These are phyloP conservation scores for Podaxis mareebaensis DNA, from an alignment of 768 basidiomycete species.

Conservation along the genomic window DNA sequence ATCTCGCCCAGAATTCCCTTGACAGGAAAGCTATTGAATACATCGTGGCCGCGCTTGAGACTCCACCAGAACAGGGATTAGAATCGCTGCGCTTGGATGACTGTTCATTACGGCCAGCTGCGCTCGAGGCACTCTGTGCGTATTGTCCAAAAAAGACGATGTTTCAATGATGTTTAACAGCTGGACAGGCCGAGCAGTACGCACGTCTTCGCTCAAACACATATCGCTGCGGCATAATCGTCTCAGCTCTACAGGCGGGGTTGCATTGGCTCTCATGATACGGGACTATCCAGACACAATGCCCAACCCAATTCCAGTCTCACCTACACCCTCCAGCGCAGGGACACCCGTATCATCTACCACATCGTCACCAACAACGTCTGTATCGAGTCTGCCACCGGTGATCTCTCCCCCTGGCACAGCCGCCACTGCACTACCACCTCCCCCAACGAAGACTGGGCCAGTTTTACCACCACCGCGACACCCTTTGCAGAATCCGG, in stretches of 20 bases:
- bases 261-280: conserved; percentile 94
- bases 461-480: conserved; percentile 51
- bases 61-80: conserved; percentile 55
- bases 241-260: conserved; percentile 82
- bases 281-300: conserved; percentile 90
- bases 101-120: conserved; percentile 70
- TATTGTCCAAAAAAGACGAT: conserved; percentile 13
- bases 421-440: conserved; percentile 28
- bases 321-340: conserved; percentile 30
- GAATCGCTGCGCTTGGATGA: conserved; percentile 88
- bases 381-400: conserved; percentile 30
- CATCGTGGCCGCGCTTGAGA: conserved; percentile 67
- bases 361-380: conserved; percentile 39
- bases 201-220: conserved; percentile 81
- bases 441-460: not conserved
- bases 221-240: conserved; percentile 89
- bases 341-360: conserved; percentile 35
- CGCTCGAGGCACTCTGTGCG: conserved; percentile 81
- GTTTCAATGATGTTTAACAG: not conserved
- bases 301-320: conserved; percentile 29
- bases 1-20: conserved; percentile 82
- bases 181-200: conserved; percentile 71
- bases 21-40: conserved; percentile 87
- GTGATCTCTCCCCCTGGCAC: conserved; percentile 30
- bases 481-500: conserved; percentile 59